Conservation (phyloP, 768 basidiomycete genomes). For the Agaricus blazei region DNA sequence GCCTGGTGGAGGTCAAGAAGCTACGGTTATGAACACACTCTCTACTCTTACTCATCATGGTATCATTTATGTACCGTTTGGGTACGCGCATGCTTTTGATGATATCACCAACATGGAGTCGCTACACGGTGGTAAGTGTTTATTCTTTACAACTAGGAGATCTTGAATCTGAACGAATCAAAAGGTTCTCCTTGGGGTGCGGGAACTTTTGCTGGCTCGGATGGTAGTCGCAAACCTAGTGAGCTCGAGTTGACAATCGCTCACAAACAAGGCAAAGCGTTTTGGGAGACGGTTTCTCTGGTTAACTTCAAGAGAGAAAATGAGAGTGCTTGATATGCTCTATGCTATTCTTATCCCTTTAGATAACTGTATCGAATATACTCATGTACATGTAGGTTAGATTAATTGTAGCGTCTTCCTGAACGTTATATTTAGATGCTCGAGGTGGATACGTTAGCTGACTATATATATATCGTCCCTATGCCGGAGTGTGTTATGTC, state of each 20-base stretch:
- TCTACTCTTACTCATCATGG: slow-evolving; percentile 70
- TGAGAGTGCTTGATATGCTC: too few species aligned
- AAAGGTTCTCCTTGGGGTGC: slow-evolving; percentile 76
- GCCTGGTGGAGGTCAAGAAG: slow-evolving; percentile 76
- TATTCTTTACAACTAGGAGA: neutral
- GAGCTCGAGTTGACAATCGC: slow-evolving; percentile 48
- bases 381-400: too few species aligned
- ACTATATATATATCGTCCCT: too few species aligned
- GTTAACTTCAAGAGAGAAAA: slow-evolving; percentile 3
- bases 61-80: slow-evolving; percentile 66
- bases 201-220: slow-evolving; percentile 48
- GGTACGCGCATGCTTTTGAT: slow-evolving; percentile 48
- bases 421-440: too few species aligned
- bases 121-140: slow-evolving; percentile 51
- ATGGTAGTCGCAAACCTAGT: slow-evolving; percentile 44
- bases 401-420: too few species aligned
- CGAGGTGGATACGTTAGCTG: too few species aligned
- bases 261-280: slow-evolving; percentile 44
- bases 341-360: too few species aligned
- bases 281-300: slow-evolving; percentile 38
- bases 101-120: slow-evolving; percentile 37
- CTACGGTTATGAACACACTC: slow-evolving; percentile 45
- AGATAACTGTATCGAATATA: too few species aligned
- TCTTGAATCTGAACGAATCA: slow-evolving; percentile 3
- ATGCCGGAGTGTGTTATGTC: too few species aligned